Percentiles rank a stretch among this genome's conserved stretches.
These are phyloP conservation scores for Uncinocarpus reesii DNA, from an alignment of 2,329 filamentous ascomycete species.

Conservation along the genomic window DNA sequence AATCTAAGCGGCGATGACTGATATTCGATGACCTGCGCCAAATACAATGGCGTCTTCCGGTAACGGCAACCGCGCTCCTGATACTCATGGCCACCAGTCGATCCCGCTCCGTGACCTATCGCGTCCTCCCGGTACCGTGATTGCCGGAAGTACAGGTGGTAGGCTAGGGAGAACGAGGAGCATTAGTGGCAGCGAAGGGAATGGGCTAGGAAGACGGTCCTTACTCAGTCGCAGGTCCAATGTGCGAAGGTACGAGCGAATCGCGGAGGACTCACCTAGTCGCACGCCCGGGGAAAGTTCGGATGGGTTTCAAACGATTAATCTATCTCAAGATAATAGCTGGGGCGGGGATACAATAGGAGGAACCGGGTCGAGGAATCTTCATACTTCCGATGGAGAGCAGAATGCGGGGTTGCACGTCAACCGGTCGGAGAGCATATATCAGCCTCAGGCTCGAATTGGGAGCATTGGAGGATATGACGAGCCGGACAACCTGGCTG, in stretches of 20 bases:
- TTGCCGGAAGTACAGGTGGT: conserved; percentile 23
- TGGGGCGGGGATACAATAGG: neutral
- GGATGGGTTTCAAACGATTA: conserved; percentile 16
- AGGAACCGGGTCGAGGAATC: neutral
- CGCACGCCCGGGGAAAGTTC: conserved; percentile 17
- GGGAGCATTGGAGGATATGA: conserved; percentile 2
- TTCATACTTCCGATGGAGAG: neutral
- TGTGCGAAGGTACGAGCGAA: conserved; percentile 42
- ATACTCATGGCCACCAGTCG: conserved; percentile 36
- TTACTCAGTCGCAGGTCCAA: conserved; percentile 32
- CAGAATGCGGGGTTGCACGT: conserved; percentile 10
- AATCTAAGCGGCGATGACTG: conserved; percentile 30
- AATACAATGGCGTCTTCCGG: conserved; percentile 32
- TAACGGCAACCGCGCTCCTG: conserved; percentile 25
- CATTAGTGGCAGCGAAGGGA: conserved; percentile 38
- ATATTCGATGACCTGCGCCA: conserved; percentile 29
- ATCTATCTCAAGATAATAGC: conserved; percentile 20
- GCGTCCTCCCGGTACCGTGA: conserved; percentile 26
- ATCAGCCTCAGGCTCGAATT: neutral
- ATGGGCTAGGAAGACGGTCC: conserved; percentile 35
- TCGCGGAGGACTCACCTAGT: conserved; percentile 44
- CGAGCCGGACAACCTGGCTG: conserved; percentile 9
- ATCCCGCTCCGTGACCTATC: conserved; percentile 62
- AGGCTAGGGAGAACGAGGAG: conserved; percentile 23
- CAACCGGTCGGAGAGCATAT: neutral